Evolutionary conservation across 73 alveolate genomes (phyloP).

Genomic region (Paramecium biaurelia): DNA sequence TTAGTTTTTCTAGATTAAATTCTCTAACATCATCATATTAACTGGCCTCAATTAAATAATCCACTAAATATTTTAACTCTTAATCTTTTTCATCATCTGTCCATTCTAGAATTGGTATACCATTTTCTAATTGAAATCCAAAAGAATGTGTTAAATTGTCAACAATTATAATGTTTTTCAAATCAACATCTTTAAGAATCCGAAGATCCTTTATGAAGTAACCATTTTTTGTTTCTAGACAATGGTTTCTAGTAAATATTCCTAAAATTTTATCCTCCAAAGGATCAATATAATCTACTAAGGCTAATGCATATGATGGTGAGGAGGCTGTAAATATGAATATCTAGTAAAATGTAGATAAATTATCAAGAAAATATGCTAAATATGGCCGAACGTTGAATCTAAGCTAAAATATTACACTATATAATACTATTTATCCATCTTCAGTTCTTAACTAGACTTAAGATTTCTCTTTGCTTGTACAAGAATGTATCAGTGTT

Average conservation of each 20-base stretch:
- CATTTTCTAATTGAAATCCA: constrained; percentile 72
- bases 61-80: constrained; percentile 68
- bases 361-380: constrained; percentile 71
- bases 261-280: constrained; percentile 65
- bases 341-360: constrained; percentile 75
- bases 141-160: constrained; percentile 72
- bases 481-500: constrained; percentile 79
- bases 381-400: constrained; percentile 80
- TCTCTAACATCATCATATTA: constrained; percentile 64
- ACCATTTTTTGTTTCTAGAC: constrained; percentile 76
- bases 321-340: constrained; percentile 84
- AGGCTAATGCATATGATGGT: constrained; percentile 83
- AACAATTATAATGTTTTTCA: constrained; percentile 66
- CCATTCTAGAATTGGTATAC: constrained; percentile 76
- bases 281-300: constrained; percentile 80
- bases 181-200: constrained; percentile 57
- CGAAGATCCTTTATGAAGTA: constrained; percentile 77
- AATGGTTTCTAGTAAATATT: constrained; percentile 76
- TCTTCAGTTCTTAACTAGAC: neutral
- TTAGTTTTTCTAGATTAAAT: constrained; percentile 40
- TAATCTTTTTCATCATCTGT: constrained; percentile 68
- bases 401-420: constrained; percentile 69
- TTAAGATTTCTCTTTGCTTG: constrained; percentile 32
- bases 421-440: neutral
- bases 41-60: constrained; percentile 58